These are phyloP conservation scores for Fonsecaea monophora DNA, from an alignment of 2,329 filamentous ascomycete species.

Conservation along the genomic window DNA sequence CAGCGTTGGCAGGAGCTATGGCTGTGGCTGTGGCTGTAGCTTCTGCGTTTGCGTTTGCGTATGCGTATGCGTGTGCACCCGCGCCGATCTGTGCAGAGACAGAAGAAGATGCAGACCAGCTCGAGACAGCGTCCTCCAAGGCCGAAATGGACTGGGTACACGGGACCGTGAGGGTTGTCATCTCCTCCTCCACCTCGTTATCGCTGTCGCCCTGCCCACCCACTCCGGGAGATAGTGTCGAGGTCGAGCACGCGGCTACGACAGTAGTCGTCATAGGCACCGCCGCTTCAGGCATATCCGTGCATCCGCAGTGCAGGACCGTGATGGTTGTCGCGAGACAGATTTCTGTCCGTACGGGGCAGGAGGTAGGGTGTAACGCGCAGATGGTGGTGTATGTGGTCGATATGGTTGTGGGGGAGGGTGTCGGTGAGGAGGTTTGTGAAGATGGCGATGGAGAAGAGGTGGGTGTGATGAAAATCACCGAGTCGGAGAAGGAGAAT, in stretches of 20 bases:
- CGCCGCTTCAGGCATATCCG: constrained; percentile 21
- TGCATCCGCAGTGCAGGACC: constrained; percentile 35
- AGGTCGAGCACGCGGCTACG: background rate
- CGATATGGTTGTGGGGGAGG: constrained; percentile 32
- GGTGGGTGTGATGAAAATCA: background rate
- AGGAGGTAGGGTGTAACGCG: constrained; percentile 17
- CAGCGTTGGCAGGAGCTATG: background rate
- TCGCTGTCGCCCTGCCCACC: background rate
- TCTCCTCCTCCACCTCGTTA: constrained; percentile 6
- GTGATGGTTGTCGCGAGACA: constrained; percentile 33
- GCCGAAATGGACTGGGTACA: constrained; percentile 26
- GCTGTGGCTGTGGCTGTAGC: background rate
- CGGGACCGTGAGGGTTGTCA: constrained; percentile 34
- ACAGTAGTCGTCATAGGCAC: constrained; percentile 37
- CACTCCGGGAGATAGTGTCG: background rate
- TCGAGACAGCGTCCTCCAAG: constrained; percentile 12
- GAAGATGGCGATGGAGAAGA: background rate
- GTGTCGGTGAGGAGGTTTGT: background rate
- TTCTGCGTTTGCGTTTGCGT: background rate
- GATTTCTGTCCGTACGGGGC: constrained; percentile 23
- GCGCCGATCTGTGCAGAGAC: background rate
- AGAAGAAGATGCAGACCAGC: constrained; percentile 16
- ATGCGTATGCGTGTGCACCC: no score
- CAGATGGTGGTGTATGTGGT: constrained; percentile 36
- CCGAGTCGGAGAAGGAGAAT: background rate